Base-by-base conservation (phyloP, 2,329 filamentous ascomycete genomes). In the Aplosporella prunicola region DNA sequence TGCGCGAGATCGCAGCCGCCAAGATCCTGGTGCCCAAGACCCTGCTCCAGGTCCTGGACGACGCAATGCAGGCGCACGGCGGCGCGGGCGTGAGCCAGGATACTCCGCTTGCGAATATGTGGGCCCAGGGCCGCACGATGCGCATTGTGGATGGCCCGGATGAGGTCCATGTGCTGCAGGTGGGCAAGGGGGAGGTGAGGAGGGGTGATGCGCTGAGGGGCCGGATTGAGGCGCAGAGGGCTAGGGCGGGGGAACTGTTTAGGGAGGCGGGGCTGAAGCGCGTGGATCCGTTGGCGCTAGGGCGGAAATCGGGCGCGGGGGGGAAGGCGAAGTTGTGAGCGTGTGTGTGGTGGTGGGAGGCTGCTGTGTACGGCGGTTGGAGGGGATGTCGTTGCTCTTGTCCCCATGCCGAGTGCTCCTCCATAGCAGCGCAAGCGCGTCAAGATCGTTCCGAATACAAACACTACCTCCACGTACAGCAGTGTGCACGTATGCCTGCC, bases 1-100 rank as follows among this genome's bases (percentile, higher is more conserved):
- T 95, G 43, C 86, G 82, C 60, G 86, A 96, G 61, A 98, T 98
- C 49, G 89, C 88, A 17, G 76, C 95, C 65, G 89, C 91, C 47
- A 98, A 98, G 71, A 80, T 96, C 1, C 74, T 94, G 13, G 82
- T 93, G 7, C 91, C 91, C 0, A 72, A 78, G 53, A 85, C 80
- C 52, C 80, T 84, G 2, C 72, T 95, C 47, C 78, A 77, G 13
- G 84, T 96, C 51, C 89, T 98, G 51, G 91, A 98, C 68, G 82
- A 88, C 44, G 91, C 91, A 0, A 78, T 98, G 9, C 91, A 98
- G 71, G 76, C 85, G 0, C 94, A 88, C 53, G 91, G 91, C 43
- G 91, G 80, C 42, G 86, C 83, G 4, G 91, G 91, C 56, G 82
- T 98, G 32, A 83, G 78, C 53, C 91, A 96, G 68, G 91, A 98